These are phyloP conservation scores for Wickerhamiella nectarea DNA, from an alignment of 805 yeast genomes.

Conservation along the genomic window DNA sequence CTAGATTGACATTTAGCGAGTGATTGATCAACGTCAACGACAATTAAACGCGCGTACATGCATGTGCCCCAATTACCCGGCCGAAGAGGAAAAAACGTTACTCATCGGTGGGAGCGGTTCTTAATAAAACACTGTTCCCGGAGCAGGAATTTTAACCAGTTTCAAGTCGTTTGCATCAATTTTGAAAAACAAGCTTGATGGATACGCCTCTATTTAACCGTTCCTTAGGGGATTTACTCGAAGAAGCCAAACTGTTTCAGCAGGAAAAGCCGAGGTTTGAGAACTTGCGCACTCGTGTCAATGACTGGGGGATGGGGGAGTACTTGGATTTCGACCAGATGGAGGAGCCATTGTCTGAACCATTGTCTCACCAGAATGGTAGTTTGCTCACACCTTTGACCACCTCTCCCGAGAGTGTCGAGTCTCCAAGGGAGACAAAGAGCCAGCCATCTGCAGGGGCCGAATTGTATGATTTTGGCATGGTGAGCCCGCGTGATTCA, in stretches of 20 bases:
- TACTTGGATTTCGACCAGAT: not conserved
- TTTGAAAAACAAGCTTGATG: not conserved
- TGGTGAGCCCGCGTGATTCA: slow-evolving; percentile 1
- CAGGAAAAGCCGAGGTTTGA: slow-evolving; percentile 5
- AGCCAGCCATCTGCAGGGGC: not conserved
- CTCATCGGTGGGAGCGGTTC: not conserved
- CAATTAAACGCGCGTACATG: not conserved
- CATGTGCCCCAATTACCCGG: not conserved
- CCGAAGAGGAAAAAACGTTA: not conserved
- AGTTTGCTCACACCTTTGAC: slow-evolving; percentile 11
- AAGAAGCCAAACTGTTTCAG: slow-evolving; percentile 4
- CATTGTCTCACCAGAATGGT: not conserved
- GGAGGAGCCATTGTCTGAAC: not conserved
- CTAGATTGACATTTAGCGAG: too few relatives aligned
- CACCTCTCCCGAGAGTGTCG: slow-evolving; percentile 10
- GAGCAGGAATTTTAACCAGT: not conserved
- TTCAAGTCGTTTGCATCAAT: not conserved
- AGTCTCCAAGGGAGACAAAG: slow-evolving; percentile 1
- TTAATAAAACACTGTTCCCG: not conserved
- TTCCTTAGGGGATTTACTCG: slow-evolving; percentile 3
- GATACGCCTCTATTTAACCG: slow-evolving; percentile 6
- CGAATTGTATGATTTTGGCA: not conserved
- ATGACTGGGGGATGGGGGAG: slow-evolving; percentile 10
- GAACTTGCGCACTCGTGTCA: slow-evolving; percentile 1
- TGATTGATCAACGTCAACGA: too few relatives aligned